Conservation (phyloP, 169 alveolate genomes). For the Amoebophrya sp. region DNA sequence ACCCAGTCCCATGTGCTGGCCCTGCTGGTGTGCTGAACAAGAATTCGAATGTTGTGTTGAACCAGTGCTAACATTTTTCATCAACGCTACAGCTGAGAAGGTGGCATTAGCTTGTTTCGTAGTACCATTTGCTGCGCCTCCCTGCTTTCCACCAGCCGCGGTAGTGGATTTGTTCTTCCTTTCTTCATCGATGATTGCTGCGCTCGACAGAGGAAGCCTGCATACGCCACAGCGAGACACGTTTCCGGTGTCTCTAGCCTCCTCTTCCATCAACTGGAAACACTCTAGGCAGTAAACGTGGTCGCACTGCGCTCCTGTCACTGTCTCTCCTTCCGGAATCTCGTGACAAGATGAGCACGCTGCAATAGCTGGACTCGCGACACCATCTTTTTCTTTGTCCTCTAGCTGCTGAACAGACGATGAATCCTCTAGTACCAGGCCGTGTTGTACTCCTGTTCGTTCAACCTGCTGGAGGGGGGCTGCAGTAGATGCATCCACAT, state of each 20-base stretch:
- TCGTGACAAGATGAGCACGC: neutral
- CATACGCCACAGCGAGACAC: neutral
- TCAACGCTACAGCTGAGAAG: neutral
- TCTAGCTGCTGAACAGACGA: neutral
- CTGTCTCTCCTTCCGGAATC: neutral
- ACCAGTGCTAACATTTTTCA: no score
- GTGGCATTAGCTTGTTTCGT: neutral
- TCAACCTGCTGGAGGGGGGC: neutral
- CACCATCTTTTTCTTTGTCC: neutral
- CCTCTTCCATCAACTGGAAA: neutral
- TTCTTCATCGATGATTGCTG: neutral
- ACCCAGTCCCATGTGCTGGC: no score
- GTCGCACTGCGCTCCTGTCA: neutral
- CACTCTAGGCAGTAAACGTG: neutral
- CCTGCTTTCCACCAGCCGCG: neutral
- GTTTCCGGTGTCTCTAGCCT: neutral
- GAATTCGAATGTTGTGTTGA: no score
- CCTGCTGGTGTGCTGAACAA: no score
- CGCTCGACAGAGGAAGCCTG: neutral
- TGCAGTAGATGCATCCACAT: neutral
- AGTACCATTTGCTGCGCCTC: neutral
- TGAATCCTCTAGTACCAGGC: neutral
- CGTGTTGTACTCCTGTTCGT: neutral
- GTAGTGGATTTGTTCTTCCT: neutral
- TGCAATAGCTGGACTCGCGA: neutral